Percentiles rank a stretch among this genome's conserved stretches.
Evolutionary conservation across 2,329 filamentous ascomycete species (phyloP).

Genomic region (Monilinia fructigena): DNA sequence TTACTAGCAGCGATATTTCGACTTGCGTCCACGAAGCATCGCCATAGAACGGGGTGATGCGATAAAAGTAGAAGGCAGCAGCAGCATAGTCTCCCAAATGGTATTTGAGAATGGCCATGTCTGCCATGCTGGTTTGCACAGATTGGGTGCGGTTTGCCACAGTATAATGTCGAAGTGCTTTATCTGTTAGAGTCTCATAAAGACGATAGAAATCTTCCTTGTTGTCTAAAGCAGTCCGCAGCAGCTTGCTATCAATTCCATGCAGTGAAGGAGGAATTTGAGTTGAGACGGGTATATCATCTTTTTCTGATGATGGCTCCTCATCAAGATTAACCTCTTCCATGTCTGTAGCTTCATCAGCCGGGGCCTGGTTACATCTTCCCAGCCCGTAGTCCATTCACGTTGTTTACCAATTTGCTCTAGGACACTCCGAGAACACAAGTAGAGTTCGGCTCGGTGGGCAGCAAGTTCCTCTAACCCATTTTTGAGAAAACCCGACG

Average conservation of each 20-base stretch:
- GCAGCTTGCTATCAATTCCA: slow-evolving; percentile 55
- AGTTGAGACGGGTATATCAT: background rate
- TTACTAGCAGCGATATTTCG: slow-evolving; percentile 78
- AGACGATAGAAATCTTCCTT: slow-evolving; percentile 63
- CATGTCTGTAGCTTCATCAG: slow-evolving; percentile 45
- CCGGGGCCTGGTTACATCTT: slow-evolving; percentile 51
- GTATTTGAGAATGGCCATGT: slow-evolving; percentile 82
- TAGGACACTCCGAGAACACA: slow-evolving; percentile 76
- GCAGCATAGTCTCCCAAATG: slow-evolving; percentile 69
- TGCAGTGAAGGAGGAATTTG: slow-evolving; percentile 35
- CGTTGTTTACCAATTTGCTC: slow-evolving; percentile 69
- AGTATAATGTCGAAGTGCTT: slow-evolving; percentile 77
- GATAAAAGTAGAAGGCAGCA: slow-evolving; percentile 75
- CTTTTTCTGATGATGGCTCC: slow-evolving; percentile 19
- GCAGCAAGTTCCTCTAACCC: slow-evolving; percentile 82
- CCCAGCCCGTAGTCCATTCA: slow-evolving; percentile 78
- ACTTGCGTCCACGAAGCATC: slow-evolving; percentile 75
- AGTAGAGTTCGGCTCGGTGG: slow-evolving; percentile 76
- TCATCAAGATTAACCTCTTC: slow-evolving; percentile 56
- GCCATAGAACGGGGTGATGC: slow-evolving; percentile 76
- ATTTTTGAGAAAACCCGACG: slow-evolving; percentile 53
- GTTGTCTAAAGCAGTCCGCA: slow-evolving; percentile 61
- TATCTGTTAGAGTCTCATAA: slow-evolving; percentile 78
- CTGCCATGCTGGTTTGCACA: slow-evolving; percentile 73
- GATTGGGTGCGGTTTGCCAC: slow-evolving; percentile 77